Conservation (phyloP, 2,329 filamentous ascomycete genomes). For the Arthrobotrys sphaeroides region DNA sequence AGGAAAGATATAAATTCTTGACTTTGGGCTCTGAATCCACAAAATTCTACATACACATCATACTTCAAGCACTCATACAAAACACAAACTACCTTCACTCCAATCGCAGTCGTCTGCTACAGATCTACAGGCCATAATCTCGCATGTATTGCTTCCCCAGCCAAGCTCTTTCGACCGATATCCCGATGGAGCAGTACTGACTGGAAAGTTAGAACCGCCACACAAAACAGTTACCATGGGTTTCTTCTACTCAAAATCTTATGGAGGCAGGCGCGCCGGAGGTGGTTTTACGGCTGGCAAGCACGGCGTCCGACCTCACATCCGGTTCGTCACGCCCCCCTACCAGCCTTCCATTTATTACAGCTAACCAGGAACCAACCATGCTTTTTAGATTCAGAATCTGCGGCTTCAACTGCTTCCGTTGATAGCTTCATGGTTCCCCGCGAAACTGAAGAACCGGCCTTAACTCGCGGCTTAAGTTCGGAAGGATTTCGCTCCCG, state of each 20-base stretch:
- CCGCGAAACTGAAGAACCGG: slow-evolving; percentile 2
- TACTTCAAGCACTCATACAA: background rate
- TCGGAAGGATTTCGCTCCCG: slow-evolving; percentile 7
- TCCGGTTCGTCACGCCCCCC: slow-evolving; percentile 35
- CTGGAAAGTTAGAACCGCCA: slow-evolving; percentile 25
- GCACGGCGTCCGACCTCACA: slow-evolving; percentile 55
- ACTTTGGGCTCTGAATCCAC: background rate
- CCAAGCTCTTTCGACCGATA: too few relatives aligned
- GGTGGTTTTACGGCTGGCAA: slow-evolving; percentile 55
- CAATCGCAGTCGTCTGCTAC: too few relatives aligned
- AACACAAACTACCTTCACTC: too few relatives aligned
- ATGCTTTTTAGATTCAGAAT: slow-evolving; percentile 51
- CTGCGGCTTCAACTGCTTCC: slow-evolving; percentile 58
- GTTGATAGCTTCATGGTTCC: slow-evolving; percentile 33
- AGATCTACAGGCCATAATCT: too few relatives aligned
- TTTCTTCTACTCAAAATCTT: slow-evolving; percentile 56
- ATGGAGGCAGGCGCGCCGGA: slow-evolving; percentile 56
- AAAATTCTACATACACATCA: too few relatives aligned
- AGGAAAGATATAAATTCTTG: background rate
- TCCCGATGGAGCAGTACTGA: background rate
- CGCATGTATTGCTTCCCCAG: too few relatives aligned
- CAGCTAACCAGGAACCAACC: slow-evolving; percentile 1
- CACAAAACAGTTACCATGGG: slow-evolving; percentile 35
- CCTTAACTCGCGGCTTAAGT: background rate
- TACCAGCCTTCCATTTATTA: background rate